phyloP scores from a whole-genome alignment of 106 monocot species.

The Apostasia shenzhenica region DNA sequence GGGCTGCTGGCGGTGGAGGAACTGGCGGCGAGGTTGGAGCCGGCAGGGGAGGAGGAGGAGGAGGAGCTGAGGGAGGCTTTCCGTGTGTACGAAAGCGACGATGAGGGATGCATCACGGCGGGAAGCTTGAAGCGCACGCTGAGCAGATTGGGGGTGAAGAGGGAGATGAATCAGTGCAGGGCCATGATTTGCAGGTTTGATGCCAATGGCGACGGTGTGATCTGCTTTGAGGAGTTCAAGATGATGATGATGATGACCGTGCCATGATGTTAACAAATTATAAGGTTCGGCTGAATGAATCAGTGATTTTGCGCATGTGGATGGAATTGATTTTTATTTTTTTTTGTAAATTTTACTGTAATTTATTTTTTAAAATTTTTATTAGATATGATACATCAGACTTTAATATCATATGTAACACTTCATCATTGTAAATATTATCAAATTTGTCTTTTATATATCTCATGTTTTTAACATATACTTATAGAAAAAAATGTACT shows the following conservation, averaged over 20 bases:
- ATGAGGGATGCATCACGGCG: conserved; percentile 34
- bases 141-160: conserved; percentile 20
- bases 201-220: conserved; percentile 45
- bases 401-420: no score
- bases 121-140: conserved; percentile 42
- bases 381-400: no score
- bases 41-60: not conserved
- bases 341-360: no score
- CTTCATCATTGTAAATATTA: no score
- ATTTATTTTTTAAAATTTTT: no score
- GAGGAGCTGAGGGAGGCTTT: not conserved
- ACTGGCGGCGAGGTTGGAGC: not conserved
- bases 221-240: conserved; percentile 55
- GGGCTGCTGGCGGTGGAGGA: not conserved
- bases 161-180: conserved; percentile 30
- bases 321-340: no score
- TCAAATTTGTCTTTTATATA: no score
- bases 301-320: no score
- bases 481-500: no score
- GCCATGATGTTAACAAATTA: no score
- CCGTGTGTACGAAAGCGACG: not conserved
- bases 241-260: conserved; percentile 34
- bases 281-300: no score
- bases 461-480: no score
- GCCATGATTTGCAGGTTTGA: conserved; percentile 53